A percentile compares a stretch with the other conserved stretches of the same genome.
These are phyloP conservation scores for Acacia concinna DNA, from an alignment of 331 rosid genomes.

Conservation along the genomic window DNA sequence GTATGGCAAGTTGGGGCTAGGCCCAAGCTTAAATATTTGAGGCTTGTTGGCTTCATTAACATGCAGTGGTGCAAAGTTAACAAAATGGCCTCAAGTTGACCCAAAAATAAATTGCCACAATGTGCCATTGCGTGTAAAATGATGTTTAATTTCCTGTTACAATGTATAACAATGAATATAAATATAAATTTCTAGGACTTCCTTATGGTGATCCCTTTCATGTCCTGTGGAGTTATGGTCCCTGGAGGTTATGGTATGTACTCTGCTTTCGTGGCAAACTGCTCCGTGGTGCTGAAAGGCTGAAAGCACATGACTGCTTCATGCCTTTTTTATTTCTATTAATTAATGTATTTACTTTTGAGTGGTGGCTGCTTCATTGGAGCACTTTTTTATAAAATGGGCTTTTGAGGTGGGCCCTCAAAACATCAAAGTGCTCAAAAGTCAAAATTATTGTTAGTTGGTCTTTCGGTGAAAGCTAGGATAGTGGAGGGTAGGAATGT, in stretches of 20 bases:
- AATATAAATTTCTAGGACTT: neutral
- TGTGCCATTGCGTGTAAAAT: neutral
- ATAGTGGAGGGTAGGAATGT: neutral
- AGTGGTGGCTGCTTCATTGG: neutral
- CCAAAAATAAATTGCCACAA: neutral
- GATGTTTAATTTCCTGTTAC: neutral
- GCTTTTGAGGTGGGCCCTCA: constrained; percentile 2
- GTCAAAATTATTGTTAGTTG: neutral
- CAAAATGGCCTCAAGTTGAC: neutral
- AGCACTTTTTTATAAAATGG: constrained; percentile 1
- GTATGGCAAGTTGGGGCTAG: neutral
- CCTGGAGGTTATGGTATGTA: neutral
- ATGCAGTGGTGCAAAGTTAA: neutral
- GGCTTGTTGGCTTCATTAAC: neutral
- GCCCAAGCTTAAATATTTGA: neutral
- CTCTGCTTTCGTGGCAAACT: neutral
- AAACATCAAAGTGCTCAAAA: neutral
- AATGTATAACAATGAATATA: neutral
- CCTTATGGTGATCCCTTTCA: neutral
- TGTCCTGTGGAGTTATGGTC: neutral
- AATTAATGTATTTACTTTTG: neutral
- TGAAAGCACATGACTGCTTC: neutral
- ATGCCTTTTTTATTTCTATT: neutral
- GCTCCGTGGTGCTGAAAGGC: neutral
- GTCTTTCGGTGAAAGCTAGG: neutral